Percentiles rank a stretch among this genome's conserved stretches.
Conservation (phyloP, 2,329 filamentous ascomycete species). For the Ascochyta clinopodiicola region DNA sequence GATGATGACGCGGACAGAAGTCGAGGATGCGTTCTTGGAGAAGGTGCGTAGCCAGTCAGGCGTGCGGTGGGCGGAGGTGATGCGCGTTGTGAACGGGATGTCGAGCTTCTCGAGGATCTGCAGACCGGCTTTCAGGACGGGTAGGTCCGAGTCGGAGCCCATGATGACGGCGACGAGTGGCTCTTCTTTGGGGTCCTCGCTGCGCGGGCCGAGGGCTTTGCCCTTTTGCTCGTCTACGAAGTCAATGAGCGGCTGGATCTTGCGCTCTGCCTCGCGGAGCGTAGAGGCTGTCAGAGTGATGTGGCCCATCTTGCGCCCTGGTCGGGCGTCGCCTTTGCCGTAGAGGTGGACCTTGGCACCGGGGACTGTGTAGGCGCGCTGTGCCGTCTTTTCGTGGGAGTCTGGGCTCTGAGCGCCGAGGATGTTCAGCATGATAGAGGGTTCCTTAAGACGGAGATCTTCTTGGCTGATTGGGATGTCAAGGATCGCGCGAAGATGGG, state of each 20-base stretch:
- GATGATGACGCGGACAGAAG: slow-evolving; percentile 56
- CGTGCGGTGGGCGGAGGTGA: slow-evolving; percentile 73
- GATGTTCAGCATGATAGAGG: slow-evolving; percentile 80
- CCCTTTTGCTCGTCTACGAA: slow-evolving; percentile 64
- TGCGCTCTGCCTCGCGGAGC: slow-evolving; percentile 70
- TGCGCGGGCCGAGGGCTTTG: slow-evolving; percentile 34
- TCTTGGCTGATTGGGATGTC: slow-evolving; percentile 63
- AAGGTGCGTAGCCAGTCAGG: slow-evolving; percentile 56
- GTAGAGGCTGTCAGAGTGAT: slow-evolving; percentile 78
- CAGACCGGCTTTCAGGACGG: slow-evolving; percentile 69
- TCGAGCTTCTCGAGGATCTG: slow-evolving; percentile 71
- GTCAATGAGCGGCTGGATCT: slow-evolving; percentile 73
- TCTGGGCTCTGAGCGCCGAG: slow-evolving; percentile 71
- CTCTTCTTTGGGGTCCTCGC: slow-evolving; percentile 22
- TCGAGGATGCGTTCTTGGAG: slow-evolving; percentile 48
- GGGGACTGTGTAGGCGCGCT: slow-evolving; percentile 63
- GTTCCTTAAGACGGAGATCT: slow-evolving; percentile 64
- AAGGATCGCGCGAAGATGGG: slow-evolving; percentile 85
- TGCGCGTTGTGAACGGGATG: slow-evolving; percentile 75
- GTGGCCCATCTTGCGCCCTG: slow-evolving; percentile 93
- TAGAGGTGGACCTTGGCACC: slow-evolving; percentile 81
- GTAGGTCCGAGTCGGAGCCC: slow-evolving; percentile 81
- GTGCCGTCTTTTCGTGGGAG: slow-evolving; percentile 67
- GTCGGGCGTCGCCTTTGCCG: slow-evolving; percentile 83
- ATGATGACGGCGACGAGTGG: slow-evolving; percentile 79